phyloP scores from a whole-genome alignment of 129 eudicot species.

The Centrapalus pauciflorus region DNA sequence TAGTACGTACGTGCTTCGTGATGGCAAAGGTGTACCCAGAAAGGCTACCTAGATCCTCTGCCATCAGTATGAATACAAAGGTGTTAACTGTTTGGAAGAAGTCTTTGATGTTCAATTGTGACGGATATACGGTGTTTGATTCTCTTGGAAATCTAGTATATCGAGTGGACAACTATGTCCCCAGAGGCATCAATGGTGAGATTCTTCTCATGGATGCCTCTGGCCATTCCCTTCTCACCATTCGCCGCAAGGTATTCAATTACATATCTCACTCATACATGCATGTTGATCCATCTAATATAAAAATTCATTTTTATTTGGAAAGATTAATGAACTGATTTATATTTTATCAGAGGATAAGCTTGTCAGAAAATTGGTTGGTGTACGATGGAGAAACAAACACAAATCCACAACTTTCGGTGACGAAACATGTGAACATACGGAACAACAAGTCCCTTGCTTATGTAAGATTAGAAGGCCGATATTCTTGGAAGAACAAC shows the following conservation, averaged over 20 bases:
- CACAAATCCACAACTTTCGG: conserved; percentile 35
- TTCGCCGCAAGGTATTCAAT: conserved; percentile 25
- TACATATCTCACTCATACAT: neutral
- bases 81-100: conserved; percentile 64
- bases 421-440: conserved; percentile 27
- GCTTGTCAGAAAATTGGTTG: conserved; percentile 40
- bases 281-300: neutral
- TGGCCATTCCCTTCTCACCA: conserved; percentile 30
- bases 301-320: too few species aligned
- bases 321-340: neutral
- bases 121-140: conserved; percentile 54
- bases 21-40: conserved; percentile 14
- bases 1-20: too few species aligned
- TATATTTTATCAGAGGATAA: conserved; percentile 26
- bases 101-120: conserved; percentile 44
- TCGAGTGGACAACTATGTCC: conserved; percentile 53
- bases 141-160: conserved; percentile 44
- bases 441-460: conserved; percentile 35
- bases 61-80: neutral
- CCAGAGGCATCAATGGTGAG: too few species aligned
- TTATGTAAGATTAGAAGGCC: neutral
- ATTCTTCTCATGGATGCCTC: conserved; percentile 51
- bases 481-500: conserved; percentile 4
- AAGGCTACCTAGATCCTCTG: neutral
- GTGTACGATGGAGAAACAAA: conserved; percentile 29